Evolutionary conservation across 2,329 filamentous ascomycete genomes (phyloP).

Genomic region (Aspergillus pseudotamarii): DNA sequence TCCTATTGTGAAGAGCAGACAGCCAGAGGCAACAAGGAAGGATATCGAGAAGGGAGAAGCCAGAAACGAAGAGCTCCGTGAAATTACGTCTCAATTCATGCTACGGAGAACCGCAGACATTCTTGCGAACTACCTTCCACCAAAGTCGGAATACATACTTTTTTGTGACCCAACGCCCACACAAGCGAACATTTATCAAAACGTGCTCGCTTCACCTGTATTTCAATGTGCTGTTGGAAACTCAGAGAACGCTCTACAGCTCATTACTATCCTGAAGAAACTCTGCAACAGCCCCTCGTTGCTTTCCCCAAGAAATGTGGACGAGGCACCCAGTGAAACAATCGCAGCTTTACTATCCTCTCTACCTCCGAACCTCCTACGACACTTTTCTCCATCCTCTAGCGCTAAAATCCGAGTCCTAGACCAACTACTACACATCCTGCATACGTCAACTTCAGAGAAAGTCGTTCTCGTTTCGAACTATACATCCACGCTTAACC

Average conservation of each 20-base stretch:
- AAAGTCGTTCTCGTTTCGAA: conserved; percentile 78
- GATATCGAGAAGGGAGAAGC: conserved; percentile 67
- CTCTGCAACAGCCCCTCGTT: conserved; percentile 72
- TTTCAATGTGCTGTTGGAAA: conserved; percentile 66
- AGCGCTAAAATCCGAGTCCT: conserved; percentile 70
- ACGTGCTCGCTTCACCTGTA: conserved; percentile 65
- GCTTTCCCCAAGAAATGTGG: conserved; percentile 54
- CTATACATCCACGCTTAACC: conserved; percentile 71
- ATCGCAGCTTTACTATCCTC: conserved; percentile 53
- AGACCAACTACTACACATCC: conserved; percentile 64
- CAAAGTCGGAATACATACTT: conserved; percentile 69
- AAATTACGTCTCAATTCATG: conserved; percentile 65
- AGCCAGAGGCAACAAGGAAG: conserved; percentile 63
- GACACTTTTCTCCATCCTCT: conserved; percentile 56
- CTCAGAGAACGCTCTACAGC: conserved; percentile 64
- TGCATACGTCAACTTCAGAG: conserved; percentile 64
- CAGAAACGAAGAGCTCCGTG: conserved; percentile 62
- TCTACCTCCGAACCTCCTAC: conserved; percentile 59
- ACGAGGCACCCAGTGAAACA: conserved; percentile 52
- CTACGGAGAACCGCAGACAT: conserved; percentile 68
- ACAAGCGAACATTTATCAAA: conserved; percentile 64
- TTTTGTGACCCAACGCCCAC: conserved; percentile 65
- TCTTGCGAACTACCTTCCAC: conserved; percentile 66
- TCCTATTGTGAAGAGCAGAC: conserved; percentile 65
- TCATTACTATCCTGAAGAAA: conserved; percentile 74